These are phyloP conservation scores for Vitis riparia DNA, from an alignment of 164 flowering plant genomes.

Conservation along the genomic window DNA sequence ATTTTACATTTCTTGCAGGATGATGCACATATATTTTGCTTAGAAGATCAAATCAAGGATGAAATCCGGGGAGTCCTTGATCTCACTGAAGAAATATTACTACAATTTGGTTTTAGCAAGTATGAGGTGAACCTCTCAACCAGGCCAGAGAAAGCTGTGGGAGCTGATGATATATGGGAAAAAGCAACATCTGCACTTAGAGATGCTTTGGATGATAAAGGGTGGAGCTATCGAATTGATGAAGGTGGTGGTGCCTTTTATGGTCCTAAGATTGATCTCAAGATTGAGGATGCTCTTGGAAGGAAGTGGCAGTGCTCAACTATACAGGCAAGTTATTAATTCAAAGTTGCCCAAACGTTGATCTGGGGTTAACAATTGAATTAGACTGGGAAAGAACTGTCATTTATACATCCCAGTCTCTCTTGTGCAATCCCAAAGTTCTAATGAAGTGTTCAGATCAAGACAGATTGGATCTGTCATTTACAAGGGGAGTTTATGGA, in stretches of 20 bases:
- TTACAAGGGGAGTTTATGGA: no score
- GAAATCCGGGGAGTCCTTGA: conserved; percentile 94
- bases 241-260: conserved; percentile 99
- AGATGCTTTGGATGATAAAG: conserved; percentile 89
- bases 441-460: background rate
- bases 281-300: conserved; percentile 98
- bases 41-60: conserved; percentile 90
- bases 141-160: conserved; percentile 89
- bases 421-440: no score
- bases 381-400: no score
- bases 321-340: conserved; percentile 58
- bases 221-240: conserved; percentile 88
- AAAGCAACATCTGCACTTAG: conserved; percentile 89
- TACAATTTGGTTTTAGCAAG: conserved; percentile 84
- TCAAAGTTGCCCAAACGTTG: background rate
- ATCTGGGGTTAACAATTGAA: no score
- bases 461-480: background rate
- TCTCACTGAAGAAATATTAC: conserved; percentile 84
- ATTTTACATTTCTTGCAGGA: conserved; percentile 54
- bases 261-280: conserved; percentile 98
- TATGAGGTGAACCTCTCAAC: conserved; percentile 97
- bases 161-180: conserved; percentile 90
- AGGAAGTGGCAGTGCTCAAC: conserved; percentile 99
- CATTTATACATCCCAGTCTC: no score
- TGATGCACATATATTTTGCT: conserved; percentile 97